Evolutionary conservation across 1,139 yeast genomes (phyloP), one percentile per base, ranked within the genome.

Genomic region (Debaryomyces singareniensis): DNA sequence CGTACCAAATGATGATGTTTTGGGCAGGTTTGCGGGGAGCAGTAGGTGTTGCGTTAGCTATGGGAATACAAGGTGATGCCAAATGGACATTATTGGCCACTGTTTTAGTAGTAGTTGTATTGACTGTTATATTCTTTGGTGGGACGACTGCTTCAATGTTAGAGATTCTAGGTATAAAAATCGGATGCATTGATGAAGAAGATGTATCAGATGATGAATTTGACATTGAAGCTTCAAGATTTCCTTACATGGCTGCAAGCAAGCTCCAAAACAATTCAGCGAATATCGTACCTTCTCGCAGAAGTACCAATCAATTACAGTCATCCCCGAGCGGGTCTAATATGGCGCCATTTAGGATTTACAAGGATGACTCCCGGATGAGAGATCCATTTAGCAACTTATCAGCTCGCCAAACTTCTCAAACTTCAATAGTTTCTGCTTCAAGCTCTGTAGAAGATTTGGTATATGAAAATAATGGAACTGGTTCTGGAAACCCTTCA

Each of bases 21-120:
- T 93, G 99, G 99, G 98, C 98, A 2, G 99, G 99, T 4, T 67
- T 93, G 36, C 71, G 99, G 49, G 99, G 99, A 36, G 99, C 99
- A 1, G 99, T 93, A 21, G 99, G 99, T 42, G 99, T 93, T 3
- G 99, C 98, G 0, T 70, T 93, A 47, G 98, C 98, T 0, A 89
- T 94, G 77, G 98, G 98, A 2, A 64, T 93, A 29, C 95, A 85
- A 55, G 98, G 98, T 36, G 96, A 89, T 49, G 80, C 86, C 32
- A 93, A 91, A 40, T 80, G 83, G 56, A 79, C 96, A 0, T 60
- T 93, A 31, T 62, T 91, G 35, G 98, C 98, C 2, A 93, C 98
- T 0, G 96, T 93, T 1, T 63, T 93, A 31, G 97, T 93, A 10
- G 97, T 91, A 16, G 99, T 93, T 12, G 98, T 93, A 20, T 66